These are phyloP conservation scores for Jamesozyma rosinii DNA, from an alignment of 805 yeast species.

Conservation along the genomic window DNA sequence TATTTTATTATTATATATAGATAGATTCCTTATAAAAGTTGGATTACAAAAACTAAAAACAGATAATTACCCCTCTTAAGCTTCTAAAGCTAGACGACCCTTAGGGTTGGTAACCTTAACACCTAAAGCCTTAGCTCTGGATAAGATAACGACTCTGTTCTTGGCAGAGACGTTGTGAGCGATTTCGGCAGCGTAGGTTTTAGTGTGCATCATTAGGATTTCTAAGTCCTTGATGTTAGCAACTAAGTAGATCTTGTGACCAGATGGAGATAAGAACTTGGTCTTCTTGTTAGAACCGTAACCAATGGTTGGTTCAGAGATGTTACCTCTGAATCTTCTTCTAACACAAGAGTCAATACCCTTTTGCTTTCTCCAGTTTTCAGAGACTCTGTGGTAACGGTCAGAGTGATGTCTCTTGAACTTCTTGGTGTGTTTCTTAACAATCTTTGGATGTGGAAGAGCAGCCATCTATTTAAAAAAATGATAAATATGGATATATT, in stretches of 20 bases:
- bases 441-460: constrained; percentile 98
- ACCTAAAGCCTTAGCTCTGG: constrained; percentile 97
- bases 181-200: constrained; percentile 98
- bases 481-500: background rate
- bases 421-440: constrained; percentile 97
- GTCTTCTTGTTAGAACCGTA: constrained; percentile 99
- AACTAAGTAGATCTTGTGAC: constrained; percentile 95
- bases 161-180: constrained; percentile 97
- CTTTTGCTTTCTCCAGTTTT: constrained; percentile 99
- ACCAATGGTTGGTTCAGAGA: constrained; percentile 98
- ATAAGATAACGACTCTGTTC: constrained; percentile 93
- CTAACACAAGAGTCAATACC: constrained; percentile 99
- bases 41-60: constrained; percentile 3
- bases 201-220: constrained; percentile 91
- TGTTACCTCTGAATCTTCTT: constrained; percentile 99
- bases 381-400: constrained; percentile 96
- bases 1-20: constrained; percentile 5
- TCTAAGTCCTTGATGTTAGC: constrained; percentile 90
- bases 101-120: constrained; percentile 98
- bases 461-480: constrained; percentile 66
- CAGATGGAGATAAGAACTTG: constrained; percentile 89
- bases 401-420: constrained; percentile 99
- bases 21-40: constrained; percentile 4
- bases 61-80: constrained; percentile 42
- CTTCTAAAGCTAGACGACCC: constrained; percentile 97